These are phyloP conservation scores for Platanus orientalis DNA, from an alignment of 164 flowering plant genomes.

Conservation along the genomic window DNA sequence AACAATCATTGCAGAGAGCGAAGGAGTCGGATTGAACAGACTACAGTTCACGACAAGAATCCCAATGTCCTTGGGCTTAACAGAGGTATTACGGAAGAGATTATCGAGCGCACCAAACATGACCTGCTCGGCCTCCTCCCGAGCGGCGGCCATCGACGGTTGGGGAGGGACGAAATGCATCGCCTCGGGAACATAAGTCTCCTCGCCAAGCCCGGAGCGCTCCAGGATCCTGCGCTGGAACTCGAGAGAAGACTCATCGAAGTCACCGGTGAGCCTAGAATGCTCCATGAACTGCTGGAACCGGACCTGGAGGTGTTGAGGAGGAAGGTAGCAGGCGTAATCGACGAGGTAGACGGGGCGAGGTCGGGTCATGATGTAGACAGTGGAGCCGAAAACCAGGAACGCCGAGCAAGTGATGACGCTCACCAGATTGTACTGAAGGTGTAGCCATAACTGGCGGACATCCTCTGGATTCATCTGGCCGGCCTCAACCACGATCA, in stretches of 20 bases:
- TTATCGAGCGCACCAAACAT: background rate
- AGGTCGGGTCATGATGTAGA: background rate
- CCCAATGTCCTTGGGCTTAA: constrained; percentile 1
- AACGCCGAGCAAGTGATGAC: background rate
- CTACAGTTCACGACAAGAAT: background rate
- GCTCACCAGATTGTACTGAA: background rate
- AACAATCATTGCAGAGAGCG: background rate
- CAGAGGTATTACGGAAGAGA: background rate
- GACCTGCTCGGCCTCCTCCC: constrained; percentile 1
- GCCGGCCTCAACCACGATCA: background rate
- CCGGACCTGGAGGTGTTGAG: background rate
- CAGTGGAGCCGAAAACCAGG: background rate
- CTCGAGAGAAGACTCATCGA: background rate
- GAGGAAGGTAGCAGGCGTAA: background rate
- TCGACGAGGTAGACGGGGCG: constrained; percentile 2
- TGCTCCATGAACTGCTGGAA: background rate
- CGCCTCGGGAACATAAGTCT: background rate
- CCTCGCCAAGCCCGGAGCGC: background rate
- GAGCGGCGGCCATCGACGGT: background rate
- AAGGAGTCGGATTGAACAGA: background rate
- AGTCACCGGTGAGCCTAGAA: background rate
- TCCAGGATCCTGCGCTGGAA: background rate
- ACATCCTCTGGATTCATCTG: background rate
- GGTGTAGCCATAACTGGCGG: background rate
- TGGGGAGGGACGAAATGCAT: background rate